Evolutionary conservation across 2,329 filamentous ascomycete genomes (phyloP), one percentile per base, ranked within the genome.

Genomic region (Colletotrichum echinochloae): DNA sequence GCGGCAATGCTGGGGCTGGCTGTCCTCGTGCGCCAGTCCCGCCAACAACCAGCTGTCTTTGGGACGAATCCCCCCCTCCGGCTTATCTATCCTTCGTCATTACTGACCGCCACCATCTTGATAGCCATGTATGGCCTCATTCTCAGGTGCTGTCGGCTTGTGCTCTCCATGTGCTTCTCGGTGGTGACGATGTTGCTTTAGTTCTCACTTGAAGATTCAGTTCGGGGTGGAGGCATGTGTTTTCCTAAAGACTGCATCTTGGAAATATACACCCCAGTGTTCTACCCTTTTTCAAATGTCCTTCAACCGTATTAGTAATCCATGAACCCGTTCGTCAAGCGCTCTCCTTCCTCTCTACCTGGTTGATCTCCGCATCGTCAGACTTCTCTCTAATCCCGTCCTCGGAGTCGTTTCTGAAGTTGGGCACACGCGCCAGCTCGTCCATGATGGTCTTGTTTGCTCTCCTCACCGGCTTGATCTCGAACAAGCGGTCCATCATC

Each of bases 401-500:
- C 0, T 78, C 76, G 3, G 73, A 73, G 54, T 76, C 76, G 23
- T 77, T 75, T n/a, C 79, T 73, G 65, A 79, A 80, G 70, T 80
- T 77, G 39, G 78, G 77, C 8, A 83, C 80, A 23, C 80, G 76
- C 18, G 67, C 48, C 23, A 87, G 79, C 72, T 85, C 81, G 3
- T 79, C 80, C 79, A 88, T 83, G 62, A 88, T 72, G 16, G 75
- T 71, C 56, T 74, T 74, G 75, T 87, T 83, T 0, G 86, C 85
- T 60, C 78, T 78, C 74, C 81, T 77, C 3, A 83, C 77, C 1
- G 86, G 86, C 78, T 81, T 83, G 30, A 80, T 75, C 52, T 83
- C 81, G 75, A 92, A 92, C 2, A 92, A 81, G 7, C 84, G 81
- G 76, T 92, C 90, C 84, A 92, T 90, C 37, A 83, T 84, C 78